phyloP scores from a whole-genome alignment of 2,329 filamentous ascomycete species.

The Botrytis galanthina region DNA sequence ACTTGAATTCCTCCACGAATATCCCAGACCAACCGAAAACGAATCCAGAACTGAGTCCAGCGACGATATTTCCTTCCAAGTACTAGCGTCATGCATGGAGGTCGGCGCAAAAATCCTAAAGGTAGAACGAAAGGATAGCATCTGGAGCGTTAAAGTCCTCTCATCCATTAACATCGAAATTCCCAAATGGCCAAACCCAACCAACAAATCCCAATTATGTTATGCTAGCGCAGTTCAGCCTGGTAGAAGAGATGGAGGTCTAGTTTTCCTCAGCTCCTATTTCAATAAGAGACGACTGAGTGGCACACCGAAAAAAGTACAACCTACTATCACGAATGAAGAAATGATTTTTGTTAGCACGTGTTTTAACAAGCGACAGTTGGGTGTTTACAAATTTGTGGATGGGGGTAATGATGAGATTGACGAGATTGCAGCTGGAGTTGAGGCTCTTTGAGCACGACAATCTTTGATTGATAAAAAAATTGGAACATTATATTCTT shows the following conservation, averaged over 20 bases:
- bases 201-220: conserved; percentile 88
- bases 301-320: background rate
- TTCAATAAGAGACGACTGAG: conserved; percentile 16
- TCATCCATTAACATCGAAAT: background rate
- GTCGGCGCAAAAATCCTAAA: conserved; percentile 70
- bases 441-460: background rate
- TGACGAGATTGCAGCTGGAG: background rate
- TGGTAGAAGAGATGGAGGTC: conserved; percentile 21
- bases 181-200: conserved; percentile 36
- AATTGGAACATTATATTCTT: background rate
- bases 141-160: conserved; percentile 62
- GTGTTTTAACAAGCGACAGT: conserved; percentile 71
- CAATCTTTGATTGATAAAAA: background rate
- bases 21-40: conserved; percentile 1
- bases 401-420: background rate
- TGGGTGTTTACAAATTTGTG: conserved; percentile 62
- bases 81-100: conserved; percentile 95
- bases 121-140: conserved; percentile 40
- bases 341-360: conserved; percentile 59
- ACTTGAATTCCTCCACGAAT: conserved; percentile 57
- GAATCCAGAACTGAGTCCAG: background rate
- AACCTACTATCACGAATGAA: conserved; percentile 16
- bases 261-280: conserved; percentile 11
- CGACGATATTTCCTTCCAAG: conserved; percentile 40
- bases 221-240: conserved; percentile 76